Evolutionary conservation across 345 rosid species (phyloP), one percentile per base, ranked within the genome.

Genomic region (Rhodomyrtus tomentosa): DNA sequence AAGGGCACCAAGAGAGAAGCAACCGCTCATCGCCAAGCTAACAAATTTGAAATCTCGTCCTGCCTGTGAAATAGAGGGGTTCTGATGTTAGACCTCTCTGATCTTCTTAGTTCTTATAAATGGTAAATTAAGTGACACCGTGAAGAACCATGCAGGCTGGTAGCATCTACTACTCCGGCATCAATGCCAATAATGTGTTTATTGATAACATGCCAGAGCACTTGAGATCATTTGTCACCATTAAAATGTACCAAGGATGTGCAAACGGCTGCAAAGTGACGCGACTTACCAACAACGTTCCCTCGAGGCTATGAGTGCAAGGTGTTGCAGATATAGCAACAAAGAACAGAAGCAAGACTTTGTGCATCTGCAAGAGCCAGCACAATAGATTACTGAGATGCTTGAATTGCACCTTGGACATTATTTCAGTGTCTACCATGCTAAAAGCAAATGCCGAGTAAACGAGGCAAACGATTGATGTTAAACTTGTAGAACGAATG

Each of bases 1-100:
- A 52, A 95, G 89, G 51, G 91, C 90, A 38, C 93, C 95, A 73
- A 95, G 85, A 6, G 87, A 90, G 51, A 93, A 90, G 92, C 99
- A 97, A 87, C 96, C 96, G 7, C 90, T 90, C 95, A 91, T 95
- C 11, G 98, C 88, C 81, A 95, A 74, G 91, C 99, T 93, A 50
- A 94, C 85, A 84, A 88, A 97, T 87, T 88, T 94, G 84, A 95
- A 95, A 87, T 97, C 99, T 85, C 98, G 90, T 84, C 98, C 98
- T 13, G 99, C 99, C 99, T 97, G 92, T 88, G 87, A 21, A 29
- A 84, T 80, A 53, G 79, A 84, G 42, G 48, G 55, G 24, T 27
- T 48, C 45, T 68, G 76, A 16, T 8, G 45, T 68, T 68, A 32
- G 42, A 58, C 25, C 38, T 40, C 84, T 49, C 84, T 52, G 36